phyloP scores from a whole-genome alignment of 306 rosid genomes.

The Pterocarpus santalinus region DNA sequence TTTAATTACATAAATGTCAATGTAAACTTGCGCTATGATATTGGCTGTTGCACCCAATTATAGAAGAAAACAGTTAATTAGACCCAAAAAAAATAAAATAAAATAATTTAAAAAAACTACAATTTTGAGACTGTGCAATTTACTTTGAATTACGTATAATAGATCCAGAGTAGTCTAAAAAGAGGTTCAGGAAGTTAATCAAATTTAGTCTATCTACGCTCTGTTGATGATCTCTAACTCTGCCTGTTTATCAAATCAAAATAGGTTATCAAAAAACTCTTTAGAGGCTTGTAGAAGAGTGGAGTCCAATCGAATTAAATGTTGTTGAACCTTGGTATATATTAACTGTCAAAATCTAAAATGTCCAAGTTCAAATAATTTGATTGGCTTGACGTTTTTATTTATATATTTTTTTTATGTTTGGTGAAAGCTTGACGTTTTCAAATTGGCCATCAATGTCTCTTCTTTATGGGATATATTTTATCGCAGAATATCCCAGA shows the following conservation, averaged over 20 bases:
- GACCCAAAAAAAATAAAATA: too few species aligned
- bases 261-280: neutral
- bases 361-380: neutral
- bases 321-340: neutral
- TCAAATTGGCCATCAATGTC: neutral
- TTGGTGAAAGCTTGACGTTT: neutral
- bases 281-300: constrained; percentile 25
- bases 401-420: neutral
- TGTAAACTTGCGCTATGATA: too few species aligned
- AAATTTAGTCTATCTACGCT: too few species aligned
- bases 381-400: neutral
- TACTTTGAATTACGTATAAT: too few species aligned
- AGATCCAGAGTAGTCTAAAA: too few species aligned
- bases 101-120: too few species aligned
- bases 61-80: too few species aligned
- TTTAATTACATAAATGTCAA: too few species aligned
- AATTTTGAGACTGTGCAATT: too few species aligned
- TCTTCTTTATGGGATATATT: neutral
- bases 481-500: neutral
- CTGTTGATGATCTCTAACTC: too few species aligned
- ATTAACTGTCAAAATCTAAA: neutral
- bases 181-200: too few species aligned
- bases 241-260: constrained; percentile 10
- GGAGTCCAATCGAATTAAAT: neutral
- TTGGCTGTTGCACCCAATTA: too few species aligned